phyloP scores from a whole-genome alignment of 2,329 filamentous ascomycete genomes.

The Verticillium klebahnii region DNA sequence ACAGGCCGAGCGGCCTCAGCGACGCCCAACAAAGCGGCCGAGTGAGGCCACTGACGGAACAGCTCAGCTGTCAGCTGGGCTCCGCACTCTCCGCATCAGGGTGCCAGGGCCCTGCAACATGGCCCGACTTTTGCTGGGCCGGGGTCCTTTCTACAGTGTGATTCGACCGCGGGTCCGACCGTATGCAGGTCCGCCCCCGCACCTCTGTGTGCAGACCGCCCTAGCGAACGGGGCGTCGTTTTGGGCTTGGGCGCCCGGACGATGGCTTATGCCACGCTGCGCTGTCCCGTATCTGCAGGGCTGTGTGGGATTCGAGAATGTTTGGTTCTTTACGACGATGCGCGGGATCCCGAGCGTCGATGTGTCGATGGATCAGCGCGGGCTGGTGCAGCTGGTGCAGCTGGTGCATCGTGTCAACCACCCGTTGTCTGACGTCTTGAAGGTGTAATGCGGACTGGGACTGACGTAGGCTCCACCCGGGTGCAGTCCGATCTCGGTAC shows the following conservation, averaged over 20 bases:
- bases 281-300: not conserved
- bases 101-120: not conserved
- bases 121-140: not conserved
- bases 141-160: not conserved
- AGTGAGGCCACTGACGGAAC: not conserved
- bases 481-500: not conserved
- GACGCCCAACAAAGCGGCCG: not conserved
- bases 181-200: conserved; percentile 1
- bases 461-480: not conserved
- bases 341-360: not conserved
- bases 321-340: not conserved
- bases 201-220: not conserved
- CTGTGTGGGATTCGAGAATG: not conserved
- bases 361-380: not conserved
- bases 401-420: not conserved
- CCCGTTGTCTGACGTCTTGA: not conserved
- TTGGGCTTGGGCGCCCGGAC: not conserved
- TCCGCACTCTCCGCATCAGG: not conserved
- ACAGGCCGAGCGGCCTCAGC: not conserved
- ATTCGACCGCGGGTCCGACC: not conserved
- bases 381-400: not conserved
- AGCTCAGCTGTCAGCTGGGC: not conserved
- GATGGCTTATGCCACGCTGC: not conserved
- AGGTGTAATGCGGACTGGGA: not conserved
- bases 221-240: not conserved